phyloP scores from a whole-genome alignment of 2,329 filamentous ascomycete genomes.

The Seiridium unicorne region DNA sequence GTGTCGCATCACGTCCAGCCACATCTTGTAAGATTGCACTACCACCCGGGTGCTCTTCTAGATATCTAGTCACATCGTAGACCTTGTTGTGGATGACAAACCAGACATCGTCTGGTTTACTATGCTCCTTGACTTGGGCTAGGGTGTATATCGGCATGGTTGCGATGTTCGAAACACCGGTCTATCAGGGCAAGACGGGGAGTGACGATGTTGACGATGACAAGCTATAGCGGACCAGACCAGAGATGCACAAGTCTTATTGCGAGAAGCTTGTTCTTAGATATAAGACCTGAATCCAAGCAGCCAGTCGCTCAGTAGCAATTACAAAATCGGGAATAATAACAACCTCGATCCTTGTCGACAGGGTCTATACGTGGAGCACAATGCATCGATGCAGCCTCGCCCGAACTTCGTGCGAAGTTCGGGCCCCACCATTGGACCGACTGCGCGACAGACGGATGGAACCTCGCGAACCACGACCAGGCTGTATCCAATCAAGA shows the following conservation, averaged over 20 bases:
- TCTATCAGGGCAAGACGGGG: not conserved
- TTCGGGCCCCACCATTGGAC: not conserved
- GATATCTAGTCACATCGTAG: conserved; percentile 4
- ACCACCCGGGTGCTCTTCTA: conserved; percentile 4
- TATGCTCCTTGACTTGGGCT: conserved; percentile 1
- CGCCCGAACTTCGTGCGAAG: not conserved
- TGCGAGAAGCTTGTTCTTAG: not conserved
- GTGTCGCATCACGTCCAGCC: not conserved
- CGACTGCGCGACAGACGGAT: not conserved
- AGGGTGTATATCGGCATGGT: not conserved
- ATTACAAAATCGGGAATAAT: not conserved
- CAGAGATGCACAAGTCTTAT: not conserved
- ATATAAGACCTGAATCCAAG: not conserved
- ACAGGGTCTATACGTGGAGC: not conserved
- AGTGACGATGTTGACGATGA: not conserved
- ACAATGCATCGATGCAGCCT: not conserved
- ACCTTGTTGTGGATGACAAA: conserved; percentile 4
- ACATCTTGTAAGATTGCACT: not conserved
- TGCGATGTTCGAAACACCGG: not conserved
- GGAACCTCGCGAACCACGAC: conserved; percentile 1
- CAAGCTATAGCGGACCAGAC: not conserved
- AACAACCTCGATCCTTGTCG: not conserved
- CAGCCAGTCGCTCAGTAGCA: not conserved
- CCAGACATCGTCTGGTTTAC: not conserved
- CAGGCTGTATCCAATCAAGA: conserved; percentile 3